Evolutionary conservation across 2,329 filamentous ascomycete genomes (phyloP).

Genomic region (Aspergillus fischeri): DNA sequence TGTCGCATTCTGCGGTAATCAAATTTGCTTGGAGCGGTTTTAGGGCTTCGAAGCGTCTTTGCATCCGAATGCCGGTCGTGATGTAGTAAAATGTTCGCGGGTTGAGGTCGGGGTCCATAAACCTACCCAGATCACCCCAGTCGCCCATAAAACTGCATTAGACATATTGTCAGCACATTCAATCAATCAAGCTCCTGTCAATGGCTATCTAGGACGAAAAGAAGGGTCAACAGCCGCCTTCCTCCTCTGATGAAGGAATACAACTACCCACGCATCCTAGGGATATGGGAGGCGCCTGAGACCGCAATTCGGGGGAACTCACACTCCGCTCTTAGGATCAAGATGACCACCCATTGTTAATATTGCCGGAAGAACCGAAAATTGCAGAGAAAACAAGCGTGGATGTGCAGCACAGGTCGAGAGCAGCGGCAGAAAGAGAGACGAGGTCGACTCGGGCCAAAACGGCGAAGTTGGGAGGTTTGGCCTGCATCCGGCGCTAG

Average conservation of each 20-base stretch:
- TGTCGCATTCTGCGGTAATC: not conserved
- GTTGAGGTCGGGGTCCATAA: conserved; percentile 12
- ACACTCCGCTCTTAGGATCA: conserved; percentile 44
- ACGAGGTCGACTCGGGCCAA: conserved; percentile 24
- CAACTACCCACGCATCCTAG: conserved; percentile 1
- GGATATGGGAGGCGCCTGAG: not conserved
- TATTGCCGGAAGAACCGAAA: conserved; percentile 4
- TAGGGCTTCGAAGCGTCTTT: not conserved
- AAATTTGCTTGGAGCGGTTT: not conserved
- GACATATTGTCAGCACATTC: conserved; percentile 21
- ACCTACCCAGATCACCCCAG: conserved; percentile 74
- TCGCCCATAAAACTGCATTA: conserved; percentile 62
- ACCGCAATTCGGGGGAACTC: conserved; percentile 22
- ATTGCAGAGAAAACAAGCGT: conserved; percentile 12
- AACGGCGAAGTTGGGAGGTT: conserved; percentile 30
- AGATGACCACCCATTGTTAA: conserved; percentile 37
- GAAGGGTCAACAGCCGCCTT: not conserved
- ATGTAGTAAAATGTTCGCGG: not conserved
- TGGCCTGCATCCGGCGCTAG: conserved; percentile 27
- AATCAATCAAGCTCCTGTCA: not conserved
- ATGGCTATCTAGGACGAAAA: not conserved
- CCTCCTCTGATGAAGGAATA: not conserved
- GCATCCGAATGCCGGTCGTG: not conserved
- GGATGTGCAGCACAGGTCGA: conserved; percentile 11
- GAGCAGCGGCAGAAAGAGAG: conserved; percentile 16